Conservation (phyloP, 495 filamentous ascomycete genomes). For the Penicillium subrubescens region DNA sequence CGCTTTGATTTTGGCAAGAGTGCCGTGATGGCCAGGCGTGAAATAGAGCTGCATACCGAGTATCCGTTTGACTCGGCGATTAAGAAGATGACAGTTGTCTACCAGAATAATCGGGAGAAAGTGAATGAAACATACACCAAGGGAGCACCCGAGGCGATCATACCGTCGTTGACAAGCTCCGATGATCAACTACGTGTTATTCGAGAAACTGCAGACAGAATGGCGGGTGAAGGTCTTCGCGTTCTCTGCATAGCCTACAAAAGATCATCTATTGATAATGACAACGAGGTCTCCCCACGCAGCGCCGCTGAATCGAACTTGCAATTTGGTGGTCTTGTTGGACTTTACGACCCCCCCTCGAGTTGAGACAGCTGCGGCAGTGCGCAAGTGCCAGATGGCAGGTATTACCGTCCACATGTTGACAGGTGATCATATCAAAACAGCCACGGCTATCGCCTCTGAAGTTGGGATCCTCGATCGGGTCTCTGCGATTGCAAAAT, state of each 20-base stretch:
- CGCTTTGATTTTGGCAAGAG: conserved; percentile 67
- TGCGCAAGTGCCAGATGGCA: conserved; percentile 57
- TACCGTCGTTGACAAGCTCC: conserved; percentile 57
- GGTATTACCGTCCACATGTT: conserved; percentile 73
- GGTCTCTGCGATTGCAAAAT: conserved; percentile 46
- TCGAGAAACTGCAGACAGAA: conserved; percentile 57
- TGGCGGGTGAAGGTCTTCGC: conserved; percentile 77
- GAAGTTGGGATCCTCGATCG: conserved; percentile 65
- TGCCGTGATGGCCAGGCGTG: conserved; percentile 49
- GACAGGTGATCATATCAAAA: conserved; percentile 66
- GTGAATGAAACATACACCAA: conserved; percentile 64
- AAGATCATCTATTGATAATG: conserved; percentile 24
- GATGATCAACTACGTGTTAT: conserved; percentile 55
- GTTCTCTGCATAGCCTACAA: conserved; percentile 75
- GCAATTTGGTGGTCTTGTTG: conserved; percentile 59
- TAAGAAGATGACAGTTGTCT: conserved; percentile 84
- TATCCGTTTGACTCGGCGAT: conserved; percentile 81
- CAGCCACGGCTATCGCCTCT: conserved; percentile 62
- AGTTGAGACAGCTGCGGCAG: conserved; percentile 57
- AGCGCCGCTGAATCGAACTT: conserved; percentile 55
- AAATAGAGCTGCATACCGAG: conserved; percentile 69
- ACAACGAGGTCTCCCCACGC: conserved; percentile 33
- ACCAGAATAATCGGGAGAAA: conserved; percentile 34
- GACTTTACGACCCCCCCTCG: conserved; percentile 74
- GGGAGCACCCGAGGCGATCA: conserved; percentile 65